Conservation (phyloP, 2,329 filamentous ascomycete species). For the Xylaria sp. region DNA sequence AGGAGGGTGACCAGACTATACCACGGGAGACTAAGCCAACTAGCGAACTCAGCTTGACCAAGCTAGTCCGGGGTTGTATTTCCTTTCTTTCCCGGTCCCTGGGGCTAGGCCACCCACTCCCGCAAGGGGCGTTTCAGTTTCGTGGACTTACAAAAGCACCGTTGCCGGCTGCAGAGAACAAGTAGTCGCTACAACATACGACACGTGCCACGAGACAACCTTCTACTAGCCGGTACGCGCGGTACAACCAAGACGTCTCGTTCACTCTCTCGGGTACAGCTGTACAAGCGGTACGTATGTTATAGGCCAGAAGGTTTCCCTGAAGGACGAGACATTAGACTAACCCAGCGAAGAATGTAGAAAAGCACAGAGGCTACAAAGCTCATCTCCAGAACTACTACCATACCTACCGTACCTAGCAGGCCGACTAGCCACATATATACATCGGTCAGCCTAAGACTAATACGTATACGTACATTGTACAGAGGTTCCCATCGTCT, state of each 20-base stretch:
- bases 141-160: slow-evolving; percentile 41
- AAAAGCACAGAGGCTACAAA: slow-evolving; percentile 24
- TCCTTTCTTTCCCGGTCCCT: slow-evolving; percentile 39
- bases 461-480: slow-evolving; percentile 25
- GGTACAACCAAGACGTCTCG: slow-evolving; percentile 31
- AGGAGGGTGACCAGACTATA: slow-evolving; percentile 35
- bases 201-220: slow-evolving; percentile 37
- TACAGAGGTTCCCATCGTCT: slow-evolving; percentile 42
- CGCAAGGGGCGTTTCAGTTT: slow-evolving; percentile 42
- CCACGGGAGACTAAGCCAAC: slow-evolving; percentile 34
- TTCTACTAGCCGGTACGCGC: slow-evolving; percentile 25
- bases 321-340: slow-evolving; percentile 23
- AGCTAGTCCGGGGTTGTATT: slow-evolving; percentile 45
- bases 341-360: slow-evolving; percentile 32
- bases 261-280: slow-evolving; percentile 16
- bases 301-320: slow-evolving; percentile 33
- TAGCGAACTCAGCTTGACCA: slow-evolving; percentile 46
- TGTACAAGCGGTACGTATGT: slow-evolving; percentile 27
- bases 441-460: slow-evolving; percentile 38
- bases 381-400: slow-evolving; percentile 22
- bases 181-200: slow-evolving; percentile 40
- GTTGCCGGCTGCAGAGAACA: slow-evolving; percentile 37
- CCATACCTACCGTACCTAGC: slow-evolving; percentile 24
- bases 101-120: slow-evolving; percentile 43
- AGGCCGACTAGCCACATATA: slow-evolving; percentile 35